Conservation (phyloP, 768 basidiomycete genomes). For the Collybia mongolica region DNA sequence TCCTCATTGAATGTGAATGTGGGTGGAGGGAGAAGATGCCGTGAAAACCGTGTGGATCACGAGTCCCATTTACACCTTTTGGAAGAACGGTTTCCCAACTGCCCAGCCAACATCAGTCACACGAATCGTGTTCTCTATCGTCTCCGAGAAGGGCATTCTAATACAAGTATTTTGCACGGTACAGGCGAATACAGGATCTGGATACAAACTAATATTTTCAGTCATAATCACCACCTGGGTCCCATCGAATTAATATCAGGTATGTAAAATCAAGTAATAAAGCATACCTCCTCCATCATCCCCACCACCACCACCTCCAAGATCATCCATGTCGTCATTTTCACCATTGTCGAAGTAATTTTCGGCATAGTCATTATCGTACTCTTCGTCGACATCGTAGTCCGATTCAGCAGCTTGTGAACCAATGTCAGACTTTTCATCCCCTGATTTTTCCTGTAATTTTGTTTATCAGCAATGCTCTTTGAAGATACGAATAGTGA, state of each 20-base stretch:
- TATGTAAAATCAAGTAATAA: neutral
- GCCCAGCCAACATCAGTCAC: too few species aligned
- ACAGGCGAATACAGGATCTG: neutral
- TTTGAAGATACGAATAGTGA: neutral
- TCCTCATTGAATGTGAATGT: too few species aligned
- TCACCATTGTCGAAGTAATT: conserved; percentile 93
- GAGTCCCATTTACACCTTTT: too few species aligned
- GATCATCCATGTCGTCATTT: conserved; percentile 75
- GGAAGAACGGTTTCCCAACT: too few species aligned
- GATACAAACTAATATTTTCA: neutral
- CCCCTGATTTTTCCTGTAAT: conserved; percentile 64
- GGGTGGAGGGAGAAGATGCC: too few species aligned
- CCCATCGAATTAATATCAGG: neutral
- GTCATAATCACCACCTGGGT: conserved; percentile 18
- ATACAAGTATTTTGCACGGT: too few species aligned
- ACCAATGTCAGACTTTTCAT: conserved; percentile 65
- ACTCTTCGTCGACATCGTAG: conserved; percentile 88
- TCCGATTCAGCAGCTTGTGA: conserved; percentile 69
- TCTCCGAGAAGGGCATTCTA: too few species aligned
- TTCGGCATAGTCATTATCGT: conserved; percentile 88
- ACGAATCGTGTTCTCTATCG: too few species aligned
- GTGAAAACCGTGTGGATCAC: too few species aligned
- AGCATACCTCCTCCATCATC: conserved; percentile 58
- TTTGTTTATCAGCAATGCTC: neutral
- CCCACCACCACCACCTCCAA: conserved; percentile 70